Base-by-base conservation (phyloP, 2,329 filamentous ascomycete species). In the Pseudogymnoascus sp. region DNA sequence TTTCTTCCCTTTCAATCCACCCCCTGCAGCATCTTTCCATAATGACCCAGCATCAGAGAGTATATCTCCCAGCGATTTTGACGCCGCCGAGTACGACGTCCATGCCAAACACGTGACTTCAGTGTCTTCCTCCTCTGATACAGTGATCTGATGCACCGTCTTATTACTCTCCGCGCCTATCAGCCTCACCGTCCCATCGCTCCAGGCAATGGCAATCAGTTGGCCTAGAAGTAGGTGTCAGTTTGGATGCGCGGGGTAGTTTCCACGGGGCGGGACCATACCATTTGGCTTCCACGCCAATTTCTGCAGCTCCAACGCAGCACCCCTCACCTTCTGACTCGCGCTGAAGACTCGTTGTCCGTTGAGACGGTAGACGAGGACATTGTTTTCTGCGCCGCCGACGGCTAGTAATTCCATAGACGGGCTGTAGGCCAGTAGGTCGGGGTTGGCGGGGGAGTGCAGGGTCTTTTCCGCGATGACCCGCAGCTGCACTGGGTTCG, bases 391-490 rank as follows among this genome's bases (percentile, higher is more conserved):
- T 14, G 81, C 79, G n/a, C 81, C 83, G 11, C 89, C 88, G 11
- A 91, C 80, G 4, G 87, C 86, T n/a, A 88, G 80, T 50, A 97
- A 80, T 74, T 97, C 90, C 77, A 96, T 89, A 7, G 86, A 88
- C 14, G 92, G 90, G 73, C 91, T 96, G 73, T 89, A 90, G 25
- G 86, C 81, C 35, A 93, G 78, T 58, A 88, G 81, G 53, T 79
- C 76, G 36, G 78, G 75, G 37, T 82, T 78, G 20, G 84, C 78
- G 22, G 79, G 78, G 50, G 79, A 75, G 58, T 81, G 77, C 63
- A 87, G 79, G 65, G 77, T 76, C 66, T 82, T 84, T 70, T 86
- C 80, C 73, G 82, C 82, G 65, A 82, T 73, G 50, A 81, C 76
- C 65, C 75, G 66, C 63, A 84, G 76, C 64, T 74, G 64, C 62